A percentile compares a stretch with the other conserved stretches of the same genome.
Evolutionary conservation across 257 asterid genomes (phyloP).

Genomic region (Cruciata laevipes): DNA sequence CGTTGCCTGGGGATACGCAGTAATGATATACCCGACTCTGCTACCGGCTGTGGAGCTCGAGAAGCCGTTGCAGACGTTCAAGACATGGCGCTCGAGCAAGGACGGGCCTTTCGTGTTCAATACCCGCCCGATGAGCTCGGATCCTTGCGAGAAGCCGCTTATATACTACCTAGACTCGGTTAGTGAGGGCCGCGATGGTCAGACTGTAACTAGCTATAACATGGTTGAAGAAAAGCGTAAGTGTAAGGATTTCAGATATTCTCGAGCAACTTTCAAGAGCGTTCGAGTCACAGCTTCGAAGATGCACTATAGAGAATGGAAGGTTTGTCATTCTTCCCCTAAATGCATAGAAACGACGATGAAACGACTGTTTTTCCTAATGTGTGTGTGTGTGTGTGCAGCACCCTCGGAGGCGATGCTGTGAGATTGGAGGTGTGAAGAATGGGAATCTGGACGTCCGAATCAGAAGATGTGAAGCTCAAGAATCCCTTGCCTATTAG

Average conservation of each 20-base stretch:
- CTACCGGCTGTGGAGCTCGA: constrained; percentile 51
- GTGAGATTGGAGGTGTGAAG: constrained; percentile 39
- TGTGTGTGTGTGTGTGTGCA: constrained; percentile 26
- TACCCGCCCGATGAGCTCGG: constrained; percentile 52
- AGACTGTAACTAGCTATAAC: constrained; percentile 43
- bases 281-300: constrained; percentile 42
- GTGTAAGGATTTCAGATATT: constrained; percentile 29
- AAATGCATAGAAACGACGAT: neutral
- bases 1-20: constrained; percentile 75
- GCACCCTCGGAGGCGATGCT: constrained; percentile 61
- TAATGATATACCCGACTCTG: constrained; percentile 50
- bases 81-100: constrained; percentile 55
- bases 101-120: constrained; percentile 82
- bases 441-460: constrained; percentile 36
- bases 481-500: constrained; percentile 44
- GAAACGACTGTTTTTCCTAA: neutral
- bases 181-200: constrained; percentile 14
- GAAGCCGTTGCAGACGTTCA: constrained; percentile 68
- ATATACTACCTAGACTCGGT: constrained; percentile 40
- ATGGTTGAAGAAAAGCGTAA: constrained; percentile 16
- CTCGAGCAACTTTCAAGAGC: constrained; percentile 29
- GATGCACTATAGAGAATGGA: constrained; percentile 50
- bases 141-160: constrained; percentile 51
- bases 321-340: constrained; percentile 34
- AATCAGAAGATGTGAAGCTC: constrained; percentile 49